A percentile compares a stretch with the other conserved stretches of the same genome.
These are phyloP conservation scores for Lupinus albus DNA, from an alignment of 306 rosid species.

Conservation along the genomic window DNA sequence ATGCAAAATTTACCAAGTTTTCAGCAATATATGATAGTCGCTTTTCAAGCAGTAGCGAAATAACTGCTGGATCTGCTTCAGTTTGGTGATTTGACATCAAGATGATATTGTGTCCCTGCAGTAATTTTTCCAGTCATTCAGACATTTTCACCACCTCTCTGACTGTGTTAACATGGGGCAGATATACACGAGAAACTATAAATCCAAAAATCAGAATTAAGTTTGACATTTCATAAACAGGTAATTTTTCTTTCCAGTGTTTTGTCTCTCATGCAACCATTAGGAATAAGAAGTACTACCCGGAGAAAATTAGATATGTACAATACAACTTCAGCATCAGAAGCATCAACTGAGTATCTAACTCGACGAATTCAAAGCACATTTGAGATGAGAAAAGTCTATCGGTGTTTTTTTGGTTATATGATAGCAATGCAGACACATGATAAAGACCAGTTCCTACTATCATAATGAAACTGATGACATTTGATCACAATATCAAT, in stretches of 20 bases:
- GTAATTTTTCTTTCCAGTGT: conserved; percentile 11
- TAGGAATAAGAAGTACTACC: conserved; percentile 24
- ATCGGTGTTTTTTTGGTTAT: neutral
- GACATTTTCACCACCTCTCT: conserved; percentile 34
- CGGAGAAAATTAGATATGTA: conserved; percentile 14
- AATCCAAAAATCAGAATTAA: conserved; percentile 8
- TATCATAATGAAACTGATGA: conserved; percentile 37
- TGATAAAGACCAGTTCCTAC: conserved; percentile 26
- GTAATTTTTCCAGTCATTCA: conserved; percentile 38
- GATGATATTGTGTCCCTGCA: conserved; percentile 95
- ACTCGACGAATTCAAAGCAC: conserved; percentile 33
- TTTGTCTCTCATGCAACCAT: conserved; percentile 19
- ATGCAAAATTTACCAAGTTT: conserved; percentile 61
- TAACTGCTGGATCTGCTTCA: conserved; percentile 98
- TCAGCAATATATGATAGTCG: conserved; percentile 72
- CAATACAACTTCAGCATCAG: conserved; percentile 28
- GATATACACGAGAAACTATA: conserved; percentile 8
- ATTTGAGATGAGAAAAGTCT: conserved; percentile 36
- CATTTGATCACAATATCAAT: conserved; percentile 28
- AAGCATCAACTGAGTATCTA: conserved; percentile 36
- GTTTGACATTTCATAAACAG: conserved; percentile 29
- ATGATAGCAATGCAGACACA: conserved; percentile 17
- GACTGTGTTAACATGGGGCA: conserved; percentile 20
- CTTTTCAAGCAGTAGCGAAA: conserved; percentile 83
- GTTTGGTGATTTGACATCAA: conserved; percentile 96